phyloP scores from a whole-genome alignment of 441 rosid species.

The Cnidoscolus chayamansa region DNA sequence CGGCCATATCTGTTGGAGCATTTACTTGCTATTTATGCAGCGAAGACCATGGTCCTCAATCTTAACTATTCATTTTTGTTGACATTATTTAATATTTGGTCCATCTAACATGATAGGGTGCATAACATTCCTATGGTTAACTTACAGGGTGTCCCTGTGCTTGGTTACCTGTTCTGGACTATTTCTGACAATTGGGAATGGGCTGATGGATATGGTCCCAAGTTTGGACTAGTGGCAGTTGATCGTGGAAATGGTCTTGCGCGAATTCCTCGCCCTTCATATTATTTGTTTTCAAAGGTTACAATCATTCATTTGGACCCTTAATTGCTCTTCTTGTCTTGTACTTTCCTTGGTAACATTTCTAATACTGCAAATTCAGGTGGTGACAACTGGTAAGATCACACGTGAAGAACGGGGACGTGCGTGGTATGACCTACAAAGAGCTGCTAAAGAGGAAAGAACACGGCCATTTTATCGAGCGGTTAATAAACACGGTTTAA shows the following conservation, averaged over 20 bases:
- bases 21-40: conserved; percentile 82
- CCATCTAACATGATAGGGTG: conserved; percentile 1
- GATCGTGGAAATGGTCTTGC: conserved; percentile 74
- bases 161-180: conserved; percentile 94
- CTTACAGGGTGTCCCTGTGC: conserved; percentile 72
- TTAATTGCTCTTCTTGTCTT: background rate
- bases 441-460: conserved; percentile 59
- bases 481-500: conserved; percentile 59
- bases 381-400: conserved; percentile 62
- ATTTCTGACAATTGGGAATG: conserved; percentile 98
- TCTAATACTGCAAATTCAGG: conserved; percentile 35
- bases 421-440: conserved; percentile 74
- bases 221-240: conserved; percentile 93
- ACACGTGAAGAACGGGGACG: conserved; percentile 57
- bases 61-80: conserved; percentile 24
- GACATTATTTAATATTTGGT: conserved; percentile 10
- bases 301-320: background rate
- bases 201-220: conserved; percentile 99
- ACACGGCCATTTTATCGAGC: conserved; percentile 77
- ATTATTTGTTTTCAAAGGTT: conserved; percentile 83
- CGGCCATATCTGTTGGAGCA: conserved; percentile 88
- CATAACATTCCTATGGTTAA: conserved; percentile 18
- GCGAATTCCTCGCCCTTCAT: conserved; percentile 75
- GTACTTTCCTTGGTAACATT: conserved; percentile 4
- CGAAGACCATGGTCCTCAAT: conserved; percentile 61